A percentile compares a stretch with the other conserved stretches of the same genome.
Evolutionary conservation across 192 early-diverging fungal species (phyloP).

Genomic region (Entophlyctis luteolus): DNA sequence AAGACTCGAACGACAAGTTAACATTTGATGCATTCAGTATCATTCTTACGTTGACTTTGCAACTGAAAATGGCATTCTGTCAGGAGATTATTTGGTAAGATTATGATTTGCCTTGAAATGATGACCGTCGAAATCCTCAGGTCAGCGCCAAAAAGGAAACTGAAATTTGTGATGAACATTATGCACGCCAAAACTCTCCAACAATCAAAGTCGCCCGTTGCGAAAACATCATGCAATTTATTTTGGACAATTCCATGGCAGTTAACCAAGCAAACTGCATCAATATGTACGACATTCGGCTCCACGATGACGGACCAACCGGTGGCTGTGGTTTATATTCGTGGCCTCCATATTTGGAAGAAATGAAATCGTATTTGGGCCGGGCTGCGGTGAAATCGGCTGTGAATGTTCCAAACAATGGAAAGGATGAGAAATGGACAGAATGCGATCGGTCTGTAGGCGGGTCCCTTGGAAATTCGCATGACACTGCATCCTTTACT

Average conservation of each 20-base stretch:
- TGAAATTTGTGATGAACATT: background rate
- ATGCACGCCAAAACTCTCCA: conserved; percentile 22
- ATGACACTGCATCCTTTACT: conserved; percentile 48
- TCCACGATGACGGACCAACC: conserved; percentile 50
- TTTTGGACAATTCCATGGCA: conserved; percentile 27
- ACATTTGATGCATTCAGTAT: conserved; percentile 35
- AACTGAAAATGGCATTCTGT: conserved; percentile 35
- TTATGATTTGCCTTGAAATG: background rate
- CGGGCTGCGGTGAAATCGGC: conserved; percentile 47
- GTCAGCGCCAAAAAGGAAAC: background rate
- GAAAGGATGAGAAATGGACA: conserved; percentile 40
- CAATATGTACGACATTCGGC: conserved; percentile 70
- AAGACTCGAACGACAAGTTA: background rate
- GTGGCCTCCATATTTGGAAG: conserved; percentile 44
- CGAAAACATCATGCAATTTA: conserved; percentile 41
- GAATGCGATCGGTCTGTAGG: conserved; percentile 61
- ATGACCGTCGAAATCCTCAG: background rate
- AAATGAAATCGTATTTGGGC: conserved; percentile 41
- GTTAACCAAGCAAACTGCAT: conserved; percentile 42
- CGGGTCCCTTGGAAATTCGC: conserved; percentile 42
- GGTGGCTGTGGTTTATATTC: conserved; percentile 50
- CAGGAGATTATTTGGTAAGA: conserved; percentile 11
- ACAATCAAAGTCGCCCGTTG: conserved; percentile 34
- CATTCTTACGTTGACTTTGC: conserved; percentile 48
- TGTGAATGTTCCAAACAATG: conserved; percentile 49